Conservation (phyloP, 1,284 basidiomycete species). For the Nidula niveotomentosa region DNA sequence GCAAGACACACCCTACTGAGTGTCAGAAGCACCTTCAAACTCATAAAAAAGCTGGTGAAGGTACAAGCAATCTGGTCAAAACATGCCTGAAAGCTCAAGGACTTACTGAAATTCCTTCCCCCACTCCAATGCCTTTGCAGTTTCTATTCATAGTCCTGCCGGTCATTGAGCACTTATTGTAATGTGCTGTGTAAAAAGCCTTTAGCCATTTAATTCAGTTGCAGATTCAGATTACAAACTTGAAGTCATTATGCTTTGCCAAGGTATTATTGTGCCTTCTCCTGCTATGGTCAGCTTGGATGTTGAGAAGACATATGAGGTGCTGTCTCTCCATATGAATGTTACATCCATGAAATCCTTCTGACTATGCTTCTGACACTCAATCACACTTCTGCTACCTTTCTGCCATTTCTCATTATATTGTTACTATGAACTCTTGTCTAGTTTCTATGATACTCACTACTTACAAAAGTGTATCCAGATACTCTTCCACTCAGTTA, state of each 20-base stretch:
- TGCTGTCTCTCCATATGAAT: slow-evolving; percentile 10
- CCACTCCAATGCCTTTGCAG: background rate
- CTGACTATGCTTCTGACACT: too few species aligned
- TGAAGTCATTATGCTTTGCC: slow-evolving; percentile 21
- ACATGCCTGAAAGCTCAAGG: background rate
- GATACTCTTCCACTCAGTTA: too few species aligned
- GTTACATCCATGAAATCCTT: too few species aligned
- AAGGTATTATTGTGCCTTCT: slow-evolving; percentile 16
- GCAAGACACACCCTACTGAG: background rate
- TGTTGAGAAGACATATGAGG: slow-evolving; percentile 15
- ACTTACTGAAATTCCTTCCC: background rate
- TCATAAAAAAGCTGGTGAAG: background rate
- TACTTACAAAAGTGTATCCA: too few species aligned
- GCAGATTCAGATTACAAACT: slow-evolving; percentile 16
- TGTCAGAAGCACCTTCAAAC: background rate
- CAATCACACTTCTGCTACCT: too few species aligned
- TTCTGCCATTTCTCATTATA: too few species aligned
- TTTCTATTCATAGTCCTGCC: background rate
- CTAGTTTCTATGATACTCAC: too few species aligned
- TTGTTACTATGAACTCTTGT: too few species aligned
- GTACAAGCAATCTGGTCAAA: background rate
- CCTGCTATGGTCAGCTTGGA: slow-evolving; percentile 22
- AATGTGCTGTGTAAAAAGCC: slow-evolving; percentile 1
- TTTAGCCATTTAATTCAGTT: slow-evolving; percentile 18
- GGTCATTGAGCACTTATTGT: slow-evolving; percentile 4